These are phyloP conservation scores for Phytophthora ramorum DNA, from an alignment of 352 stramenopile genomes.

Conservation along the genomic window DNA sequence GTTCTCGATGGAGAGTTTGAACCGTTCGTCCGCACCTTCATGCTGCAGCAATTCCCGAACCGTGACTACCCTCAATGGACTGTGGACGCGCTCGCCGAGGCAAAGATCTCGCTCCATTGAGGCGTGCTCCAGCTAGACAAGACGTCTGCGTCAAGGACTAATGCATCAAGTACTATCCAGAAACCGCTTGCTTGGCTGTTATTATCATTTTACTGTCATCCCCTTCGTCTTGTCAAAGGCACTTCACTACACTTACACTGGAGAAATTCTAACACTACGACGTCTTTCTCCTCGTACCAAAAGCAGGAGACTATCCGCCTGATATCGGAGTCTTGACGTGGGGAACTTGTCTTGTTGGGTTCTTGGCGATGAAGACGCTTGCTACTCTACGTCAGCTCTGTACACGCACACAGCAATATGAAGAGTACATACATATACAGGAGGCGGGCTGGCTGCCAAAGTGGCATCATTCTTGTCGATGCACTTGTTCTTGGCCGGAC, in stretches of 20 bases:
- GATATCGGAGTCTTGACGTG: conserved; percentile 18
- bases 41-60: conserved; percentile 73
- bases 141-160: neutral
- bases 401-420: conserved; percentile 29
- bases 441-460: conserved; percentile 1
- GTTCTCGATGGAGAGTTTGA: conserved; percentile 81
- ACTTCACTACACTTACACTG: conserved; percentile 34
- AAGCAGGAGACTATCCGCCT: neutral
- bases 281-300: conserved; percentile 17
- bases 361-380: conserved; percentile 38
- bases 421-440: conserved; percentile 17
- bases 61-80: conserved; percentile 70
- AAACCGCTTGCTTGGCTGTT: conserved; percentile 23
- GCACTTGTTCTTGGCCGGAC: conserved; percentile 3
- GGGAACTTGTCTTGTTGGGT: conserved; percentile 24
- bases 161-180: conserved; percentile 15
- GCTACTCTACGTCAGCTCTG: conserved; percentile 33
- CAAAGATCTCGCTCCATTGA: conserved; percentile 52
- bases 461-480: neutral
- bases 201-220: conserved; percentile 34
- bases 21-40: conserved; percentile 79
- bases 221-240: conserved; percentile 24
- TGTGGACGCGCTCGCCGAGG: conserved; percentile 69
- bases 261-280: conserved; percentile 36
- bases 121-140: neutral